Evolutionary conservation across 1,139 yeast genomes (phyloP).

Genomic region (Pichia sp.): DNA sequence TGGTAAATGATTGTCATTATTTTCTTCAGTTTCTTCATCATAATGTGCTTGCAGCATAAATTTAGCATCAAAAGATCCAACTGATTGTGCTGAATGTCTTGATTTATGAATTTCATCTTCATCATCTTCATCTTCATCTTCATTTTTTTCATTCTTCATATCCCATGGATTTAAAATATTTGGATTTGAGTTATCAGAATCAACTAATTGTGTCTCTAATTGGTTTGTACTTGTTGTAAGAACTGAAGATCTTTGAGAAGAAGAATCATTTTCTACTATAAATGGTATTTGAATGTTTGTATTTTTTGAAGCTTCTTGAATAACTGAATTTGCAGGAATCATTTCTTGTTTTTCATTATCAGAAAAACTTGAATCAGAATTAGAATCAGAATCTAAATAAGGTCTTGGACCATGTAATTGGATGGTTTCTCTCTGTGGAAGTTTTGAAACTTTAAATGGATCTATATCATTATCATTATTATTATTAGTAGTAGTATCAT

Average conservation of each 20-base stretch:
- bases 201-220: not conserved
- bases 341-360: not conserved
- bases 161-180: not conserved
- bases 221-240: slow-evolving; percentile 2
- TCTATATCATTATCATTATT: not conserved
- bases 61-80: slow-evolving; percentile 16
- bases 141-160: not conserved
- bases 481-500: not conserved
- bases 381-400: slow-evolving; percentile 3
- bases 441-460: slow-evolving; percentile 4
- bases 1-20: not conserved
- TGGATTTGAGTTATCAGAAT: not conserved
- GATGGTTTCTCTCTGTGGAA: slow-evolving; percentile 7
- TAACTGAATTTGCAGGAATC: not conserved
- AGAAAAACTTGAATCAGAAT: not conserved
- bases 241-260: slow-evolving; percentile 1
- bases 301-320: not conserved
- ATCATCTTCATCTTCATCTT: not conserved
- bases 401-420: slow-evolving; percentile 10
- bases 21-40: not conserved
- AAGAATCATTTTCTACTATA: not conserved
- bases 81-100: not conserved
- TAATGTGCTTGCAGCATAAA: slow-evolving; percentile 8
- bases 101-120: not conserved
- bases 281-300: too few species aligned